Base-by-base conservation (phyloP, 306 rosid species). In the Corylus americana region DNA sequence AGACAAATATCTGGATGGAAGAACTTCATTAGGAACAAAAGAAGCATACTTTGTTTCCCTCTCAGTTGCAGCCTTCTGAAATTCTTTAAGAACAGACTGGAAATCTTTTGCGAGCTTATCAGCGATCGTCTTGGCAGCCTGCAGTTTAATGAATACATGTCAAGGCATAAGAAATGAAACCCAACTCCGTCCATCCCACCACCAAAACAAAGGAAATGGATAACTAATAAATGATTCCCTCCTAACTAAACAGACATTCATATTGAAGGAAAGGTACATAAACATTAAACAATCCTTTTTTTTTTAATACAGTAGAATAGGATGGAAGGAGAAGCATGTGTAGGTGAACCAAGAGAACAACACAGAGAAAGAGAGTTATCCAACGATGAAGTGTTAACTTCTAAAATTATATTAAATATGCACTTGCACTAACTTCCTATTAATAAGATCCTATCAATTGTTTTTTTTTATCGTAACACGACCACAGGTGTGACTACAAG, bases 21-120 rank as follows among this genome's bases (percentile, higher is more conserved):
- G 92, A 86, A 70, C 88, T 71, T 88, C 88, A 75, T 91, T 92
- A 4, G 95, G 91, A 87, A 92, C 90, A 77, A 94, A 91, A 69
- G 98, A 91, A 54, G 89, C 71, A 80, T 92, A 92, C 42, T 97
- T 90, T 11, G 98, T 94, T 87, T 94, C 98, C 84, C 98, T 94
- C 89, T 92, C 98, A 74, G 95, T 95, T 13, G 98, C 85, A 91
- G 95, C 97, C 86, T 92, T 94, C 89, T 94, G 98, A 84, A 91
- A 94, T 61, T 94, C 97, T 84, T 86, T 92, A 81, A 94, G 85
- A 76, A 94, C 98, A 14, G 90, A 93, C 87, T 92, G 97, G 86
- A 94, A 94, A 83, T 94, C 97, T 84, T 91, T 94, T 7, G 98
- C 98, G 70, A 94, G 94, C 84, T 92, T 94, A 90, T 94, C 98